A percentile compares a stretch with the other conserved stretches of the same genome.
Conservation (phyloP, 2,329 filamentous ascomycete species). For the Dothistroma septosporum region DNA sequence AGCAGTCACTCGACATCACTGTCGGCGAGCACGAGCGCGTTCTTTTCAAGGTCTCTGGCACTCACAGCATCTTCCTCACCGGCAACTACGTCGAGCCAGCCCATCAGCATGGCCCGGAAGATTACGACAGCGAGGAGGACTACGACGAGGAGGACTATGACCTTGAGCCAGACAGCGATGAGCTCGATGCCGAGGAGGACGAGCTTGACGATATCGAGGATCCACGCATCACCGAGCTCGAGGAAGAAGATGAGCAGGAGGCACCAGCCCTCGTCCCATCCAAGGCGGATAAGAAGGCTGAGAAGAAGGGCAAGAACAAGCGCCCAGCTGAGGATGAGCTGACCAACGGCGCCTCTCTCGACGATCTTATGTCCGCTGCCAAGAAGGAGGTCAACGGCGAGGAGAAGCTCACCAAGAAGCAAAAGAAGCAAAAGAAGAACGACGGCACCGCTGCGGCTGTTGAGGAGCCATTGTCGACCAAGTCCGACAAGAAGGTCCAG, state of each 20-base stretch:
- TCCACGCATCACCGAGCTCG: slow-evolving; percentile 25
- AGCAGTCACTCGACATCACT: slow-evolving; percentile 91
- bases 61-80: slow-evolving; percentile 85
- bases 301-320: slow-evolving; percentile 79
- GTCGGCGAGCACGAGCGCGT: slow-evolving; percentile 83
- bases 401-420: slow-evolving; percentile 85
- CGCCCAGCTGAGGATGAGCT: slow-evolving; percentile 67
- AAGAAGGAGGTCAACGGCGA: slow-evolving; percentile 57
- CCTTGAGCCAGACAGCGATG: slow-evolving; percentile 72
- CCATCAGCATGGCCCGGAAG: slow-evolving; percentile 58
- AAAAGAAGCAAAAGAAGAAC: slow-evolving; percentile 97
- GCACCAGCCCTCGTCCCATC: slow-evolving; percentile 52
- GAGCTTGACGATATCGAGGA: slow-evolving; percentile 29
- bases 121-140: slow-evolving; percentile 58
- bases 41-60: slow-evolving; percentile 87
- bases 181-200: slow-evolving; percentile 51
- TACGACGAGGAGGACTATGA: slow-evolving; percentile 60
- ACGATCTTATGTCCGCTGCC: slow-evolving; percentile 71
- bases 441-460: slow-evolving; percentile 64
- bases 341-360: slow-evolving; percentile 61
- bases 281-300: slow-evolving; percentile 67
- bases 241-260: slow-evolving; percentile 57
- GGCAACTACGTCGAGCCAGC: slow-evolving; percentile 87
- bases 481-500: slow-evolving; percentile 90
- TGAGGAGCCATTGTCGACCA: slow-evolving; percentile 44